A percentile compares a stretch with the other conserved stretches of the same genome.
Evolutionary conservation across 2,329 filamentous ascomycete species (phyloP).

Genomic region (Fusarium luffae): DNA sequence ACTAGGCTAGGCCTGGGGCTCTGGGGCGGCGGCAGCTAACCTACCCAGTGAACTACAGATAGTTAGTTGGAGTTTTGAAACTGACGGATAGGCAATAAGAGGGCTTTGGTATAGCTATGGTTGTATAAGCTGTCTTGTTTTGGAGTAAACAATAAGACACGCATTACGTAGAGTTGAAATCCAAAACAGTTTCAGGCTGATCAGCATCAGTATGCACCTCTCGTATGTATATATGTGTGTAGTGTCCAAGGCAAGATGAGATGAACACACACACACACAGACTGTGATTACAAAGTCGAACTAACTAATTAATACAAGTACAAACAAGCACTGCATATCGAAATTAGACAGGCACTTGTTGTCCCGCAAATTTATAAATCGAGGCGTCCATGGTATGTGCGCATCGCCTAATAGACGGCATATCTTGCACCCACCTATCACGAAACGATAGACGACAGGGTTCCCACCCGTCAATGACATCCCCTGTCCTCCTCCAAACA

Average conservation of each 20-base stretch:
- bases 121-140: constrained; percentile 1
- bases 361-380: constrained; percentile 34
- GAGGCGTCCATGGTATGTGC: constrained; percentile 35
- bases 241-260: neutral
- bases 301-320: constrained; percentile 15
- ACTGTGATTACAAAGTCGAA: constrained; percentile 6
- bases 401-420: constrained; percentile 41
- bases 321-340: constrained; percentile 27
- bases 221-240: neutral
- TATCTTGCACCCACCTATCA: constrained; percentile 48
- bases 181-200: neutral
- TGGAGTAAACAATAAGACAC: neutral
- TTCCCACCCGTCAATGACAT: constrained; percentile 20
- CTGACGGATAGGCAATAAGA: constrained; percentile 14
- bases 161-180: neutral
- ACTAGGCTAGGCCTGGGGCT: neutral
- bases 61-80: constrained; percentile 32
- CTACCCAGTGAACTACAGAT: constrained; percentile 33
- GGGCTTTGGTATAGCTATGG: constrained; percentile 4
- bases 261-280: neutral
- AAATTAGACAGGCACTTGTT: constrained; percentile 36
- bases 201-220: neutral
- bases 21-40: constrained; percentile 39
- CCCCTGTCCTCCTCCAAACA: constrained; percentile 22
- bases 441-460: constrained; percentile 34